Base-by-base conservation (phyloP, 2,329 filamentous ascomycete species). In the Fusarium circinatum region DNA sequence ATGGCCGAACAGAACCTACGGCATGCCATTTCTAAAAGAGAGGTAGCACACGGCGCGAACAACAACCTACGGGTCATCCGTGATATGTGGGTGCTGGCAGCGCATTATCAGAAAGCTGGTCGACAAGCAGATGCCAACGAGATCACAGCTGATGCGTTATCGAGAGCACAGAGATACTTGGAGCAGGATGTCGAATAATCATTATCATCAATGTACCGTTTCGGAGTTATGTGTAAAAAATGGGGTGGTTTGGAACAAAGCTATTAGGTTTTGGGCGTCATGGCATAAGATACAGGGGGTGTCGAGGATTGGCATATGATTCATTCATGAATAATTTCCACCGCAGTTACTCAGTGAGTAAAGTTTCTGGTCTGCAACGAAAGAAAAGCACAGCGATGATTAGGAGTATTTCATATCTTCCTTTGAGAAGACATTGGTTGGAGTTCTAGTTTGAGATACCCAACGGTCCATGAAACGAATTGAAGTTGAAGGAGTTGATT, bases 61-160 rank as follows among this genome's bases (percentile, higher is more conserved):
- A 80, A 78, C 51, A 78, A 83, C 52, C 49, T 83, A 70, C 79
- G 82, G 34, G 82, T 83, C 34, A 81, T 83, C 48, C 78, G 82
- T 47, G 82, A 83, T 69, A 81, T 83, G 79, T 83, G 82, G 82
- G 82, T 83, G 70, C 78, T 83, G 13, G 80, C 81, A 24, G 78
- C 73, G 7, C 79, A 83, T 63, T 82, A 79, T 48, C 74, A 81
- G 54, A 78, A 77, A 58, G 75, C 78, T 28, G 81, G 80, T 11
- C 78, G 75, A 54, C 66, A 68, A 32, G 75, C 77, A 7, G 77
- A 76, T 12, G 80, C 82, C 5, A 55, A 76, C 11, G 62, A 68
- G 34, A 80, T 78, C n/a, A 78, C 77, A 17, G 69, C 76, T 10
- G 82, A 83, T 56, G 82, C 82, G 28, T 66, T 83, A 12, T 74